These are phyloP conservation scores for Suillus bovinus DNA, from an alignment of 768 basidiomycete species.

Conservation along the genomic window DNA sequence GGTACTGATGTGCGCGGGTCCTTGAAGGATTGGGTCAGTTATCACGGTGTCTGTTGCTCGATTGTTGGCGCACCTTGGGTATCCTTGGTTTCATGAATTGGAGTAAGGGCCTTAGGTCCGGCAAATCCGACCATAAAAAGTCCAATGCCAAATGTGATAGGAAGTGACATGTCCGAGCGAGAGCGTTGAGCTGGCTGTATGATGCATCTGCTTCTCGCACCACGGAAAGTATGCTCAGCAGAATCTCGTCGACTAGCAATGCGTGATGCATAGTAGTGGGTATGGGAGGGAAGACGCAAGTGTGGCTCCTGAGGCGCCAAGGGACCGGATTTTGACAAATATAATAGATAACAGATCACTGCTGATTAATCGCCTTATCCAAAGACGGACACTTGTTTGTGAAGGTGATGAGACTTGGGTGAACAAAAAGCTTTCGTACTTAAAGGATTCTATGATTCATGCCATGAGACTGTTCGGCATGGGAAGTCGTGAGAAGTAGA, in stretches of 20 bases:
- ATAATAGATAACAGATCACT: not conserved
- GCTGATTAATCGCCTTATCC: not conserved
- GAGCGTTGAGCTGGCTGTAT: slow-evolving; percentile 1
- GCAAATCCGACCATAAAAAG: slow-evolving; percentile 3
- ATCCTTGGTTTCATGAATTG: not conserved
- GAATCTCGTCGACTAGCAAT: not conserved
- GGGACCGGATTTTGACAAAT: not conserved
- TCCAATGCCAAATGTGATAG: slow-evolving; percentile 6
- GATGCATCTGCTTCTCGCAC: not conserved
- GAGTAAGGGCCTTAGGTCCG: not conserved
- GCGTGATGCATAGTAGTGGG: slow-evolving; percentile 1
- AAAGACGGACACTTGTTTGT: not conserved
- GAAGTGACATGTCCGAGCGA: slow-evolving; percentile 2
- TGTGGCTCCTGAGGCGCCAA: not conserved
- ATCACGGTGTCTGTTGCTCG: not conserved
- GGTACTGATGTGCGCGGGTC: not conserved
- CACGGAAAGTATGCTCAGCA: slow-evolving; percentile 2
- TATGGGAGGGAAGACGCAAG: not conserved
- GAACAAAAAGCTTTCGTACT: slow-evolving; percentile 2
- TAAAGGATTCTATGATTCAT: slow-evolving; percentile 3
- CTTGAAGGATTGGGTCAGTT: not conserved
- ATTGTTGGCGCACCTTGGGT: not conserved
- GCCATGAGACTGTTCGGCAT: slow-evolving; percentile 2
- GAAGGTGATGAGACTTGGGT: not conserved
- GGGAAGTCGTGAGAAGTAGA: slow-evolving; percentile 8